A percentile compares a stretch with the other conserved stretches of the same genome.
Conservation (phyloP, 2,329 filamentous ascomycete species). For the Sclerotinia minor region DNA sequence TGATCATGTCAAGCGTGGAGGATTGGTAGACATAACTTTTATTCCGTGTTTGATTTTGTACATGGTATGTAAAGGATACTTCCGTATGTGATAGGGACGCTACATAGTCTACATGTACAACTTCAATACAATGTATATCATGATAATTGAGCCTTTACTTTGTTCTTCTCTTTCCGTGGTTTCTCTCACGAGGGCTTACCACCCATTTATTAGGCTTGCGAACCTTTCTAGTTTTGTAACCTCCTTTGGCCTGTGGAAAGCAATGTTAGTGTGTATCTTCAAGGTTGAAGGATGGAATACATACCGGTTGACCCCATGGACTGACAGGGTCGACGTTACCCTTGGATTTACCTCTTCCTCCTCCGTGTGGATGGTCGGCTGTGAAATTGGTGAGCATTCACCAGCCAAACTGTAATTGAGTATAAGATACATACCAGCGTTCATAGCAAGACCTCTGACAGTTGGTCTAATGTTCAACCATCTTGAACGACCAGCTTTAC, state of each 20-base stretch:
- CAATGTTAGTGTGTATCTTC: conserved; percentile 17
- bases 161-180: conserved; percentile 83
- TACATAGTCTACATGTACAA: conserved; percentile 1
- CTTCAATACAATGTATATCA: conserved; percentile 7
- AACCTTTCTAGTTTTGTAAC: conserved; percentile 88
- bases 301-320: conserved; percentile 93
- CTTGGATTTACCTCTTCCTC: conserved; percentile 99
- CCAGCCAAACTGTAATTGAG: conserved; percentile 27
- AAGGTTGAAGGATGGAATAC: conserved; percentile 44
- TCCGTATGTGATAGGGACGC: not conserved
- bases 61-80: not conserved
- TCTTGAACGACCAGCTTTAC: conserved; percentile 90
- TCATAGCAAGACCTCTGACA: conserved; percentile 97
- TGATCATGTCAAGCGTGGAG: not conserved
- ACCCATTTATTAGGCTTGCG: conserved; percentile 91
- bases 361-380: conserved; percentile 96
- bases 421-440: conserved; percentile 65
- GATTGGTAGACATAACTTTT: not conserved
- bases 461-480: conserved; percentile 95
- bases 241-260: conserved; percentile 68
- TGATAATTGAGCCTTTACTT: conserved; percentile 50
- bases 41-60: not conserved
- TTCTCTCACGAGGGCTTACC: conserved; percentile 77
- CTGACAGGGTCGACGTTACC: conserved; percentile 93
- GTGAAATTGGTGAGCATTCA: not conserved